Evolutionary conservation across 352 stramenopile species (phyloP), one percentile per base, ranked within the genome.

Genomic region (Phytopythium sindhum): DNA sequence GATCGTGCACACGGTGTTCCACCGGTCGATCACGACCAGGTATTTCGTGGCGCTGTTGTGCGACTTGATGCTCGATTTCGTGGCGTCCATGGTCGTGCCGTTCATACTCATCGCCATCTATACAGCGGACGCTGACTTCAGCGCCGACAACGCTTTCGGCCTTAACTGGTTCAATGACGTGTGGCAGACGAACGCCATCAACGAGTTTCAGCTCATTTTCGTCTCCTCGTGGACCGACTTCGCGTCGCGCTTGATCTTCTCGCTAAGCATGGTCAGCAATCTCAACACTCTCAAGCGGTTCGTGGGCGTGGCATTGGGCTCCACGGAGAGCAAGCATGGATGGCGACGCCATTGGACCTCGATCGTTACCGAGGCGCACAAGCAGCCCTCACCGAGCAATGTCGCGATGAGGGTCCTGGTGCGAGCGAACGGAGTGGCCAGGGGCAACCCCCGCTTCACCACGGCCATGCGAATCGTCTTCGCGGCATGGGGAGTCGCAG

Each of bases 171-270:
- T 69, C 11, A 39, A 75, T 15, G 68, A 75, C 12, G 31, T 53
- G 2, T 75, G 64, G 64, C 10, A 67, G 0, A 39, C 69, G 4
- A 56, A 74, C 37, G 48, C 51, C 3, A 68, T 69, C 12, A 73
- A 64, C 44, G 70, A 78, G 45, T 73, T 70, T 26, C 58, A 76
- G 8, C 47, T 84, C 12, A 31, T 81, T 6, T 29, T 86, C 19
- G 66, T 88, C 2, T 48, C 35, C 4, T 83, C 77, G 7, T 83
- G 68, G 65, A 17, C 48, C 2, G 73, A 86, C 48, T 57, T 80
- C 0, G 54, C 47, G 19, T 72, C 69, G 45, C 66, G 68, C 1
- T 35, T 84, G 2, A 37, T 86, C 1, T 84, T 86, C 23, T 75
- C 70, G 8, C 15, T 77, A 8, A 68, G 73, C 11, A 64, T 81